phyloP scores from a whole-genome alignment of 805 yeast species.

The Spathaspora sp. region DNA sequence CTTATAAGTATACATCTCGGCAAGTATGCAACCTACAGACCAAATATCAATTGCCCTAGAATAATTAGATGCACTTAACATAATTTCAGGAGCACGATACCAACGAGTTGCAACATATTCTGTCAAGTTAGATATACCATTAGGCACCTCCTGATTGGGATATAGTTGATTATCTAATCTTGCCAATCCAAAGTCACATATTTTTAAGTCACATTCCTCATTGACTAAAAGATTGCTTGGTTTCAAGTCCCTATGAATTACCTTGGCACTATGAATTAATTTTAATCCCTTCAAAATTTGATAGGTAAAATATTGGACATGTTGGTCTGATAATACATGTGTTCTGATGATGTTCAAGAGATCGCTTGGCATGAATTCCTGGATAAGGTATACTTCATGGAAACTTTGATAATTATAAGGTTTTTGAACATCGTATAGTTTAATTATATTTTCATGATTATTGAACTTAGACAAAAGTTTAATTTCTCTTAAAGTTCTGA shows the following conservation, averaged over 20 bases:
- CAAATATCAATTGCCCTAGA: slow-evolving; percentile 94
- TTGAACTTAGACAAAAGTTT: slow-evolving; percentile 61
- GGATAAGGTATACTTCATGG: slow-evolving; percentile 70
- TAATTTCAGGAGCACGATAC: slow-evolving; percentile 97
- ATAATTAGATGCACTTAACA: slow-evolving; percentile 92
- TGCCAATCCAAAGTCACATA: slow-evolving; percentile 94
- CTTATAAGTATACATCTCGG: slow-evolving; percentile 80
- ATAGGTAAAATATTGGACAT: slow-evolving; percentile 88
- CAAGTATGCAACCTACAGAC: slow-evolving; percentile 95
- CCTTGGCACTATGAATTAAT: slow-evolving; percentile 90
- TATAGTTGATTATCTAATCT: slow-evolving; percentile 57
- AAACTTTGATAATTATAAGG: slow-evolving; percentile 58
- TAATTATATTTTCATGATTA: slow-evolving; percentile 66
- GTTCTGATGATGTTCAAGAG: slow-evolving; percentile 59
- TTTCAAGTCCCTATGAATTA: slow-evolving; percentile 87
- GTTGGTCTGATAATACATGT: slow-evolving; percentile 71
- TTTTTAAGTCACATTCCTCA: slow-evolving; percentile 89
- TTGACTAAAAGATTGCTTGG: slow-evolving; percentile 85
- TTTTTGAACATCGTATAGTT: slow-evolving; percentile 61
- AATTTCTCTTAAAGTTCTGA: slow-evolving; percentile 69
- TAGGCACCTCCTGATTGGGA: slow-evolving; percentile 54
- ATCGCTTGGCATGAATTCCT: slow-evolving; percentile 77
- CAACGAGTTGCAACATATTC: slow-evolving; percentile 97
- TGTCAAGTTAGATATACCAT: slow-evolving; percentile 54
- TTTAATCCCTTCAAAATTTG: slow-evolving; percentile 88